phyloP scores from a whole-genome alignment of 305 asterid species.

The Stenogyne calaminthoides region DNA sequence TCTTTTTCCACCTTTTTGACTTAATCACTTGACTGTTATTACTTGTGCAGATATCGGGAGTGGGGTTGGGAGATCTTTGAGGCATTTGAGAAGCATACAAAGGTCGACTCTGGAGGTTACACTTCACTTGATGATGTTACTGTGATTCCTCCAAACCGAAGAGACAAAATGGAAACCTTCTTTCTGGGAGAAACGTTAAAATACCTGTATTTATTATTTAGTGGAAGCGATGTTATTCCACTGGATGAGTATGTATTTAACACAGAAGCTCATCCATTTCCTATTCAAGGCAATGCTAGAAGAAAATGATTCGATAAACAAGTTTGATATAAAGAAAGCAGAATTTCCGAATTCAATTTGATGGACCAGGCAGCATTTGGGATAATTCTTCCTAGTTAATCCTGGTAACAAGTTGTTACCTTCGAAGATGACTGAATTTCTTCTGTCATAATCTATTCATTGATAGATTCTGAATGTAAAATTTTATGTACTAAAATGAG shows the following conservation, averaged over 20 bases:
- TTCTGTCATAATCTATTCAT: constrained; percentile 22
- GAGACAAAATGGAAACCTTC: constrained; percentile 99
- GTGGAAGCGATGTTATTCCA: constrained; percentile 58
- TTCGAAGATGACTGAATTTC: constrained; percentile 26
- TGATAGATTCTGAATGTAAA: constrained; percentile 29
- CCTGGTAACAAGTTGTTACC: constrained; percentile 26
- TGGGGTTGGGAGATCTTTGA: constrained; percentile 98
- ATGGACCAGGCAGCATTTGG: neutral
- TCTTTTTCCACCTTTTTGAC: neutral
- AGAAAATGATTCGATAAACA: constrained; percentile 33
- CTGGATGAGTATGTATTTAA: constrained; percentile 87
- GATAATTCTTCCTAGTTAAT: constrained; percentile 26
- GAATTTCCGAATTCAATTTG: constrained; percentile 18
- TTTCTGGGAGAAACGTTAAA: constrained; percentile 94
- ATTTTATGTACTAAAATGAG: constrained; percentile 28
- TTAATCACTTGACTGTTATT: constrained; percentile 18
- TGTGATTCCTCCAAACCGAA: constrained; percentile 66
- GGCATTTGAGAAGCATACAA: constrained; percentile 87
- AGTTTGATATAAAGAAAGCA: constrained; percentile 24
- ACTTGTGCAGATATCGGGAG: constrained; percentile 73
- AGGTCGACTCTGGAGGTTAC: constrained; percentile 89
- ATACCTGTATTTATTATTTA: constrained; percentile 78
- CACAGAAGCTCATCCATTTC: constrained; percentile 98
- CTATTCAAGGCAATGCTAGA: constrained; percentile 49
- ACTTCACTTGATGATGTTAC: constrained; percentile 92